phyloP scores from a whole-genome alignment of 169 alveolate species.

The Cryptosporidium ryanae region DNA sequence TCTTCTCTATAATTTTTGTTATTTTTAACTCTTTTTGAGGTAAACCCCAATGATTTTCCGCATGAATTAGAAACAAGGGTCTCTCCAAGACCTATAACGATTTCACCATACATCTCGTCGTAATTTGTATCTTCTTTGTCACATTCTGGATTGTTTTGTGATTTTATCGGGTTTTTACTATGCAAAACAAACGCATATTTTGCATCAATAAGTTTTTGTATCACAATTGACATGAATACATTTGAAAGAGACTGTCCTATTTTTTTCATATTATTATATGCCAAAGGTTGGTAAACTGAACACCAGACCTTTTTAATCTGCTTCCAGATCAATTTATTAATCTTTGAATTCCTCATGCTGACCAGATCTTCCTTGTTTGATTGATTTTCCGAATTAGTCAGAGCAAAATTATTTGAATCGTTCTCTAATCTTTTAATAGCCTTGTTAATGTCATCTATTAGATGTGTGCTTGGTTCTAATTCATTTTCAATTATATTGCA shows the following conservation, averaged over 20 bases:
- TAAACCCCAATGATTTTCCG: slow-evolving; percentile 88
- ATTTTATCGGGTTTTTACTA: slow-evolving; percentile 85
- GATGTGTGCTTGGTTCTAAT: slow-evolving; percentile 70
- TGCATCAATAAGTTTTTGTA: slow-evolving; percentile 89
- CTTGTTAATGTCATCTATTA: slow-evolving; percentile 70
- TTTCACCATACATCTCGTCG: slow-evolving; percentile 88
- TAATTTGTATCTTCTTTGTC: slow-evolving; percentile 81
- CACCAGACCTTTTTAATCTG: slow-evolving; percentile 87
- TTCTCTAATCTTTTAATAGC: slow-evolving; percentile 59
- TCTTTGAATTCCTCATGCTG: not conserved
- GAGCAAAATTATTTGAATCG: not conserved
- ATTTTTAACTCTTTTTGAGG: slow-evolving; percentile 78
- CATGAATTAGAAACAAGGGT: slow-evolving; percentile 85
- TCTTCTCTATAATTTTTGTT: slow-evolving; percentile 27
- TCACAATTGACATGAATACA: slow-evolving; percentile 82
- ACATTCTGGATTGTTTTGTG: not conserved
- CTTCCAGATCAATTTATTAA: slow-evolving; percentile 64
- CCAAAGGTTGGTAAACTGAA: slow-evolving; percentile 83
- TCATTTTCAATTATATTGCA: slow-evolving; percentile 71
- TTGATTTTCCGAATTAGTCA: not conserved
- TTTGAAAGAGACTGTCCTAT: slow-evolving; percentile 80
- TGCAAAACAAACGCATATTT: slow-evolving; percentile 92
- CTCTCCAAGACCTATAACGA: slow-evolving; percentile 85
- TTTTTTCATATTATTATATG: slow-evolving; percentile 83
- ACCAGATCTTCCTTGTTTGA: not conserved